Conservation (phyloP, 2,329 filamentous ascomycete species). For the Neopestalotiopsis rosae region DNA sequence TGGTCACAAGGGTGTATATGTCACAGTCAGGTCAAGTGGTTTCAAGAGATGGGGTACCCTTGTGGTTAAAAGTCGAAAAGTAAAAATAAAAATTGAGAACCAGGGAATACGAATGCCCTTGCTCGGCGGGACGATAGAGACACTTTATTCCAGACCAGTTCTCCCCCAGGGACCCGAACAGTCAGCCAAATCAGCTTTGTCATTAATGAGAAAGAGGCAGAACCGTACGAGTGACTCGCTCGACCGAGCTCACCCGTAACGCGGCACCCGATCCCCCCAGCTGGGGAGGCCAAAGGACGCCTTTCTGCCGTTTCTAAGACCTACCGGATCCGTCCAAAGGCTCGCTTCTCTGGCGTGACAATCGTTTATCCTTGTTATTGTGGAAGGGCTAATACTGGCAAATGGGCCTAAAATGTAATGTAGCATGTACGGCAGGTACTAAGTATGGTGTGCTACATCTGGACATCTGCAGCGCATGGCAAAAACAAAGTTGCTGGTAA, state of each 20-base stretch:
- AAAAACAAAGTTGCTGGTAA: neutral
- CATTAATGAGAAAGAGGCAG: neutral
- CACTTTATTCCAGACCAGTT: conserved; percentile 5
- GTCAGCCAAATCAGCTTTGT: neutral
- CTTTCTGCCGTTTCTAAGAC: neutral
- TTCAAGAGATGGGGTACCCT: neutral
- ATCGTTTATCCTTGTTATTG: neutral
- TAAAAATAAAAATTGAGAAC: neutral
- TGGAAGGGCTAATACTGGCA: neutral
- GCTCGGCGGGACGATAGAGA: neutral
- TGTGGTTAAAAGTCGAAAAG: neutral
- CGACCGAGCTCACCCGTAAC: conserved; percentile 4
- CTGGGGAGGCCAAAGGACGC: neutral
- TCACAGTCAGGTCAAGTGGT: neutral
- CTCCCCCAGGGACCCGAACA: neutral
- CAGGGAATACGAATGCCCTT: neutral
- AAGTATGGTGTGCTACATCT: neutral
- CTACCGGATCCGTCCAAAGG: conserved; percentile 11
- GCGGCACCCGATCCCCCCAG: neutral
- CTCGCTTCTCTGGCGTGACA: conserved; percentile 8
- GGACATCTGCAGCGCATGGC: neutral
- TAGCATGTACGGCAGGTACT: neutral
- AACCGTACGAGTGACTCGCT: conserved; percentile 3
- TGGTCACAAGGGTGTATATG: conserved; percentile 1
- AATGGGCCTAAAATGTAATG: neutral